Evolutionary conservation across 2,329 filamentous ascomycete genomes (phyloP).

Genomic region (Diplodia corticola): DNA sequence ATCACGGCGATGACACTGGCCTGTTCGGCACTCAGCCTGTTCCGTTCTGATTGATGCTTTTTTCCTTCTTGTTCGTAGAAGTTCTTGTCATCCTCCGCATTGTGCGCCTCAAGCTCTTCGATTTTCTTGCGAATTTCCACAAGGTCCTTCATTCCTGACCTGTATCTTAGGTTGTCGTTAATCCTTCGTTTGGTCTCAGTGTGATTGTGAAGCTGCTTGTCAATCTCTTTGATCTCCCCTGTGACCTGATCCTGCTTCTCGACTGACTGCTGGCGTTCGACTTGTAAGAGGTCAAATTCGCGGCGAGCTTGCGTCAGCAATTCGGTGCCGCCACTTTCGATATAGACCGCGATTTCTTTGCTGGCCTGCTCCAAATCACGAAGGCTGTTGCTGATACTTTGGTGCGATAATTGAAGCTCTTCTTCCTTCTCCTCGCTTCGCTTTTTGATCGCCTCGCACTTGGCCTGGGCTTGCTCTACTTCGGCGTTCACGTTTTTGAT

Average conservation of each 20-base stretch:
- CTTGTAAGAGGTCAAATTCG: conserved; percentile 68
- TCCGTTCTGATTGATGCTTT: conserved; percentile 66
- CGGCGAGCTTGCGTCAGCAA: conserved; percentile 69
- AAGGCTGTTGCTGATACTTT: conserved; percentile 70
- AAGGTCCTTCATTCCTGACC: conserved; percentile 70
- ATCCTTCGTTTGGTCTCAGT: conserved; percentile 85
- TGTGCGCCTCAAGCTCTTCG: conserved; percentile 69
- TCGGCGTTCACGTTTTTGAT: conserved; percentile 73
- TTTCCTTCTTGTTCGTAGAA: conserved; percentile 70
- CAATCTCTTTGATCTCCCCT: conserved; percentile 72
- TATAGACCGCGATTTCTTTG: conserved; percentile 76
- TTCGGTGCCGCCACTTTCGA: conserved; percentile 70
- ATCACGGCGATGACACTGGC: conserved; percentile 74
- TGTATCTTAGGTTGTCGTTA: conserved; percentile 82
- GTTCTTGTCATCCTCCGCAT: conserved; percentile 79
- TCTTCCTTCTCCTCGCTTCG: conserved; percentile 73
- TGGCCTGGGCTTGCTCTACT: conserved; percentile 71
- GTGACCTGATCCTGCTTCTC: conserved; percentile 67
- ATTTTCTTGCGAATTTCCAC: conserved; percentile 70
- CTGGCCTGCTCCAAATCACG: conserved; percentile 76
- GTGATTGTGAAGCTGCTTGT: conserved; percentile 74
- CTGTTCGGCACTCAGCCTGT: conserved; percentile 69
- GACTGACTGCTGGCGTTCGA: conserved; percentile 65
- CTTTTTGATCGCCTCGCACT: conserved; percentile 73
- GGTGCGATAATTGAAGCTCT: conserved; percentile 68